These are phyloP conservation scores for Scleromitrula shiraiana DNA, from an alignment of 2,329 filamentous ascomycete genomes.

Conservation along the genomic window DNA sequence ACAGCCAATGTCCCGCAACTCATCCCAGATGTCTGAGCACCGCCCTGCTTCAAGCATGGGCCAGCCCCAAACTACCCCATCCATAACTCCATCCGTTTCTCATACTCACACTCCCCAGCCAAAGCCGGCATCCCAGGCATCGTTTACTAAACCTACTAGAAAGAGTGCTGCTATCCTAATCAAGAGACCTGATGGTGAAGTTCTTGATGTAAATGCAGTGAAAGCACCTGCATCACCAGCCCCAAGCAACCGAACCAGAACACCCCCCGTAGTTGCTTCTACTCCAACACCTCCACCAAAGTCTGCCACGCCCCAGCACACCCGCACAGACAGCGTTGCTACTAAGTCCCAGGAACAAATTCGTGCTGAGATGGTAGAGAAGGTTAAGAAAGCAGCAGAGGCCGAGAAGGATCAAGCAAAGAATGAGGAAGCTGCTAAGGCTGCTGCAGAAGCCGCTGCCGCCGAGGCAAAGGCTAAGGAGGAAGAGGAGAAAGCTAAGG, in stretches of 20 bases:
- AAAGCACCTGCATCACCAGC: constrained; percentile 56
- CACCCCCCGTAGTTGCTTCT: constrained; percentile 55
- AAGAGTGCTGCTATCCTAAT: constrained; percentile 75
- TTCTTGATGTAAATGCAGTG: constrained; percentile 58
- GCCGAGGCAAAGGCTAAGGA: constrained; percentile 31
- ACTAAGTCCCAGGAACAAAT: constrained; percentile 75
- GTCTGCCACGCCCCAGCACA: constrained; percentile 57
- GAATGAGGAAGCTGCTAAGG: constrained; percentile 30
- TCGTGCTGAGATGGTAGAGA: constrained; percentile 65
- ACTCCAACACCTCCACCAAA: constrained; percentile 76
- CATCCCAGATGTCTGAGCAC: constrained; percentile 66
- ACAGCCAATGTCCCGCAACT: constrained; percentile 72
- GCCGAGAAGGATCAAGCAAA: constrained; percentile 30
- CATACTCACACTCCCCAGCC: constrained; percentile 52
- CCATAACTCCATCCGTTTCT: constrained; percentile 23
- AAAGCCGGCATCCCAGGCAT: constrained; percentile 36
- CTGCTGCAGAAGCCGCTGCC: constrained; percentile 23
- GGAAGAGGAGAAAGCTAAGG: constrained; percentile 30
- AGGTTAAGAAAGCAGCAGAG: constrained; percentile 34
- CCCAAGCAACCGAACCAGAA: constrained; percentile 48
- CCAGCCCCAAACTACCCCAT: constrained; percentile 29
- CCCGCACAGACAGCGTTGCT: constrained; percentile 60
- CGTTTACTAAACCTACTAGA: constrained; percentile 26
- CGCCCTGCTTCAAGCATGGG: constrained; percentile 40
- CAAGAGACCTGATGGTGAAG: constrained; percentile 74